These are phyloP conservation scores for Limonomyces culmigenus DNA, from an alignment of 1,284 basidiomycete genomes.

Conservation along the genomic window DNA sequence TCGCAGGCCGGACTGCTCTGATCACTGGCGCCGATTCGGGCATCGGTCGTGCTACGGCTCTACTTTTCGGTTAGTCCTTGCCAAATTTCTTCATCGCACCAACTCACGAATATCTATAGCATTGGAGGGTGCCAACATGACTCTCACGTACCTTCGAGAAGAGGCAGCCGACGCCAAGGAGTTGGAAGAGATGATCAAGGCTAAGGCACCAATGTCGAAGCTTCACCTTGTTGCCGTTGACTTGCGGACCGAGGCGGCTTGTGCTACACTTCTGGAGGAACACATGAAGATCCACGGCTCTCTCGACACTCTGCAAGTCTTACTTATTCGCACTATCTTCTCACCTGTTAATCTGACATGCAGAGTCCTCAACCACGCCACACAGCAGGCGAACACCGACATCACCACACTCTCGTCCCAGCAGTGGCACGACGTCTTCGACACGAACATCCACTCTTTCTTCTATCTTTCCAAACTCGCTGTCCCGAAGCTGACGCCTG, in stretches of 20 bases:
- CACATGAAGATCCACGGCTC: slow-evolving; percentile 22
- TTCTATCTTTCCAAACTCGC: slow-evolving; percentile 35
- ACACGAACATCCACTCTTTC: slow-evolving; percentile 30
- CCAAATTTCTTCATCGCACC: background rate
- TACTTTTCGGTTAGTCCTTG: slow-evolving; percentile 17
- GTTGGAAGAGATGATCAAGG: slow-evolving; percentile 19
- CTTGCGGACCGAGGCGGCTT: slow-evolving; percentile 24
- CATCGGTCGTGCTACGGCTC: slow-evolving; percentile 22
- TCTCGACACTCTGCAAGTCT: slow-evolving; percentile 26
- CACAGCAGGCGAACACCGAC: slow-evolving; percentile 28
- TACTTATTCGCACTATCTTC: background rate
- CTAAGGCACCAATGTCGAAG: slow-evolving; percentile 22
- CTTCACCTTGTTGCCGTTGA: slow-evolving; percentile 24
- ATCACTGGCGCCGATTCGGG: slow-evolving; percentile 35
- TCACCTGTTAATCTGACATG: background rate
- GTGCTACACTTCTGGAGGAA: slow-evolving; percentile 23
- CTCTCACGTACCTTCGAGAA: slow-evolving; percentile 29
- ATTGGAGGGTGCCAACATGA: slow-evolving; percentile 39
- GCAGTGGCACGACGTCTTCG: slow-evolving; percentile 24
- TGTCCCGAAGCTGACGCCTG: slow-evolving; percentile 22
- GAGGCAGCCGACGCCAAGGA: slow-evolving; percentile 30
- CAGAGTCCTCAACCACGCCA: slow-evolving; percentile 35
- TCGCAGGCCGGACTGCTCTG: slow-evolving; percentile 27
- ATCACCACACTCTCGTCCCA: slow-evolving; percentile 24
- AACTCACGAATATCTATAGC: slow-evolving; percentile 14